Conservation (phyloP, 2,329 filamentous ascomycete genomes). For the Seiridium unicorne region DNA sequence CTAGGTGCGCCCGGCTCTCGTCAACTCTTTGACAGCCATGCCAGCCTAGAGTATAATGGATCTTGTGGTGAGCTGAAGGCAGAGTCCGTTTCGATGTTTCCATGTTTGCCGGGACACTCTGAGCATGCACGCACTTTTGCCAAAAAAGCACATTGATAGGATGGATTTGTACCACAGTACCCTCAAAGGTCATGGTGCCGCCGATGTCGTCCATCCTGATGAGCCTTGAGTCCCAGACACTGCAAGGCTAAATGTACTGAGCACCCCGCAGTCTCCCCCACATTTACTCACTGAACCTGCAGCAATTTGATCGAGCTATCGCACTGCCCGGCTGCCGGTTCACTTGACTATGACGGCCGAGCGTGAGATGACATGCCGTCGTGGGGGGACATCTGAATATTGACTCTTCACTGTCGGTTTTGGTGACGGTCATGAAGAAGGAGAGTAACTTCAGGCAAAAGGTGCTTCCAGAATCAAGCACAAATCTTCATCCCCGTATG, state of each 20-base stretch:
- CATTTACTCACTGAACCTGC: not conserved
- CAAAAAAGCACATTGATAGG: not conserved
- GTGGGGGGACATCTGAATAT: too few relatives aligned
- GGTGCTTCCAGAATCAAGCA: too few relatives aligned
- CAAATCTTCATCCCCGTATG: not conserved
- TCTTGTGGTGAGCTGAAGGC: too few relatives aligned
- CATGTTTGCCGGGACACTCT: not conserved
- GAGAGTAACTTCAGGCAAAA: too few relatives aligned
- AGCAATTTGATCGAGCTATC: not conserved
- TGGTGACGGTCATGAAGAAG: too few relatives aligned
- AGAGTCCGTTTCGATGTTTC: not conserved
- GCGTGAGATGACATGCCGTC: too few relatives aligned
- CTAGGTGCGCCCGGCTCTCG: too few relatives aligned
- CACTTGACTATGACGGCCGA: too few relatives aligned
- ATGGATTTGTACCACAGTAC: too few relatives aligned
- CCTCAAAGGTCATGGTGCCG: not conserved
- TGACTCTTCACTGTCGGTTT: too few relatives aligned
- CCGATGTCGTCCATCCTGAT: not conserved
- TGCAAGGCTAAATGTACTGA: not conserved
- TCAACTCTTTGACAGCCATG: too few relatives aligned
- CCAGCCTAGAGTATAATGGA: too few relatives aligned
- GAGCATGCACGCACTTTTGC: not conserved
- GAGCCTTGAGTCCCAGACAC: not conserved
- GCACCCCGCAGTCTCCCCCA: conserved; percentile 4
- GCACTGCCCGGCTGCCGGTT: not conserved